phyloP scores from a whole-genome alignment of 2,329 filamentous ascomycete species.

The Lasiodiplodia gonubiensis region DNA sequence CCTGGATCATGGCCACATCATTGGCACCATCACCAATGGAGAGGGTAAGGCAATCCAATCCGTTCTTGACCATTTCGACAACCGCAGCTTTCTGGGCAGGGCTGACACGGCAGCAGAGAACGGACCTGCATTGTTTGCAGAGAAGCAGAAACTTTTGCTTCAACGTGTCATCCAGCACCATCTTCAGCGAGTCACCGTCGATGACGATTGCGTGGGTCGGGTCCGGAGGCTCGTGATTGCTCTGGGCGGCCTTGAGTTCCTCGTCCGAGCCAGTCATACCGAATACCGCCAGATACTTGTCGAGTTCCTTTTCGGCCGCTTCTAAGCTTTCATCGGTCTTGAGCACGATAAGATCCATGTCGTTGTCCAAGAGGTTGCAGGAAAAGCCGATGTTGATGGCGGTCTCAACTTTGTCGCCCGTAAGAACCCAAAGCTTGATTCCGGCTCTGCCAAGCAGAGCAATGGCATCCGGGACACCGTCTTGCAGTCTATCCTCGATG shows the following conservation, averaged over 20 bases:
- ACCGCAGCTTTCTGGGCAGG: conserved; percentile 98
- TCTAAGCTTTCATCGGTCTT: conserved; percentile 75
- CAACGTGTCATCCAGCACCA: conserved; percentile 80
- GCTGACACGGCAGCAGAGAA: conserved; percentile 96
- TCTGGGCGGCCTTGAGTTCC: conserved; percentile 78
- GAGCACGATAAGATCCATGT: conserved; percentile 94
- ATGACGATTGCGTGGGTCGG: conserved; percentile 93
- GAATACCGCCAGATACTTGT: conserved; percentile 74
- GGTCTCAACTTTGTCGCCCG: conserved; percentile 97
- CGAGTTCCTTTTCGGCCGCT: conserved; percentile 72
- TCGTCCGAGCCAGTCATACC: conserved; percentile 82
- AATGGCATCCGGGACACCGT: conserved; percentile 96
- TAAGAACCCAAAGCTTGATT: conserved; percentile 98
- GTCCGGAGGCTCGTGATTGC: conserved; percentile 83
- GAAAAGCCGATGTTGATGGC: conserved; percentile 99
- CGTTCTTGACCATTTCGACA: conserved; percentile 91
- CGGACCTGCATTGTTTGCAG: conserved; percentile 96
- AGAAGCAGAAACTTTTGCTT: conserved; percentile 93
- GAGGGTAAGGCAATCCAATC: conserved; percentile 93
- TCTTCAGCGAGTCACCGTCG: conserved; percentile 89
- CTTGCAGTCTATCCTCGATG: conserved; percentile 95
- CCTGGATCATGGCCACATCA: conserved; percentile 97
- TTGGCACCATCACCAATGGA: conserved; percentile 94
- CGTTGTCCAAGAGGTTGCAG: conserved; percentile 94
- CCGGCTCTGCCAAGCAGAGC: conserved; percentile 87